A percentile compares a stretch with the other conserved stretches of the same genome.
Evolutionary conservation across 129 eudicot species (phyloP).

Genomic region (Scalesia atractyloides): DNA sequence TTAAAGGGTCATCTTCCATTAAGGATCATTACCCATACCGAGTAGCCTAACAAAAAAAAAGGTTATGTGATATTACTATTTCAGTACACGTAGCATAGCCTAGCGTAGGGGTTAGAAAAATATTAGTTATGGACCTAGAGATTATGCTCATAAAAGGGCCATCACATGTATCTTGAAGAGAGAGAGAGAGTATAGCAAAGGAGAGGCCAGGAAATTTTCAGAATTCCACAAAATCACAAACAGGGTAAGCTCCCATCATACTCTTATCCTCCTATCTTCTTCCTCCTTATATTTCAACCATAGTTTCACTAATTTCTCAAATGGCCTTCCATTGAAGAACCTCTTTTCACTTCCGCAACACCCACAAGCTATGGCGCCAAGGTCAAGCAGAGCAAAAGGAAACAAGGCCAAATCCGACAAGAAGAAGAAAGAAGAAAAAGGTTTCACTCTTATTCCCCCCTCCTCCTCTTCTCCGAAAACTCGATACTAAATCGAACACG

Average conservation of each 20-base stretch:
- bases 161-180: conserved; percentile 53
- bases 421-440: conserved; percentile 97
- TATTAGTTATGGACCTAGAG: no score
- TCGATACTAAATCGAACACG: not conserved
- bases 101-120: no score
- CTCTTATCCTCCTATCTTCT: conserved; percentile 69
- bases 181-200: conserved; percentile 44
- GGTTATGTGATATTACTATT: no score
- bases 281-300: conserved; percentile 26
- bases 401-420: conserved; percentile 69
- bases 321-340: conserved; percentile 25
- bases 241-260: conserved; percentile 40
- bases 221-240: conserved; percentile 45
- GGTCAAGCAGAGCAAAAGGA: conserved; percentile 87
- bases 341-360: not conserved
- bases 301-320: conserved; percentile 21
- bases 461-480: not conserved
- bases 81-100: no score
- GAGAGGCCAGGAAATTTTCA: conserved; percentile 69
- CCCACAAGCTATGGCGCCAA: conserved; percentile 69
- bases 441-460: conserved; percentile 25
- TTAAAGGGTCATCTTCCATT: no score
- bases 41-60: no score
- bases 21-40: no score
- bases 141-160: conserved; percentile 37